Base-by-base conservation (phyloP, 441 rosid genomes). In the Dalechampia spathulata region DNA sequence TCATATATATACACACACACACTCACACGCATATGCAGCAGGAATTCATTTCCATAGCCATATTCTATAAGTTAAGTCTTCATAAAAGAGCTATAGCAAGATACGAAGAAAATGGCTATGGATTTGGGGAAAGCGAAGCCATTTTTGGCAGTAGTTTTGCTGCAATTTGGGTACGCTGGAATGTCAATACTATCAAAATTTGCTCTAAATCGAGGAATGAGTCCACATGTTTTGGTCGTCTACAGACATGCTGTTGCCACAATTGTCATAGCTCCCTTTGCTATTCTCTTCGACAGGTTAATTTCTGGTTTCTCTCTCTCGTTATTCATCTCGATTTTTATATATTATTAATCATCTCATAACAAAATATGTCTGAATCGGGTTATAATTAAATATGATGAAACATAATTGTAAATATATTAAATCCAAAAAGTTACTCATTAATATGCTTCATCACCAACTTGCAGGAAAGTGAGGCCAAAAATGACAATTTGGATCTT, bases 211-310 rank as follows among this genome's bases (percentile, higher is more conserved):
- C 69, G 78, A 57, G 99, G 99, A 38, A 85, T 87, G 84, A 93
- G 97, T 78, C 83, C 66, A 42, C 88, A 85, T 30, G 97, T 81
- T 0, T 75, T 93, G 15, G 96, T 83, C 0, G 97, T 87, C 55
- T 93, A 93, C 54, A 81, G 97, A 23, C 97, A 90, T 0, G 90
- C 82, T 0, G 65, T 85, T 11, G 99, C 99, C 63, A 82, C 97
- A 53, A 14, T 82, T 15, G 83, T 74, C 62, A 81, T 93, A 63
- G 67, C 85, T 38, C 99, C 97, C 0, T 89, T 93, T 36, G 97
- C 99, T 15, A 16, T 75, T 49, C 6, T 81, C 64, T 70, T 93
- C 1, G 95, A 93, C 65, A 80, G 77, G 99, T 89, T 19, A 7
- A 30, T n/a, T 39, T 54, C n/a, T n/a, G 23, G 6, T 57, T 44